Evolutionary conservation across 257 asterid species (phyloP).

Genomic region (Ballota nigra): DNA sequence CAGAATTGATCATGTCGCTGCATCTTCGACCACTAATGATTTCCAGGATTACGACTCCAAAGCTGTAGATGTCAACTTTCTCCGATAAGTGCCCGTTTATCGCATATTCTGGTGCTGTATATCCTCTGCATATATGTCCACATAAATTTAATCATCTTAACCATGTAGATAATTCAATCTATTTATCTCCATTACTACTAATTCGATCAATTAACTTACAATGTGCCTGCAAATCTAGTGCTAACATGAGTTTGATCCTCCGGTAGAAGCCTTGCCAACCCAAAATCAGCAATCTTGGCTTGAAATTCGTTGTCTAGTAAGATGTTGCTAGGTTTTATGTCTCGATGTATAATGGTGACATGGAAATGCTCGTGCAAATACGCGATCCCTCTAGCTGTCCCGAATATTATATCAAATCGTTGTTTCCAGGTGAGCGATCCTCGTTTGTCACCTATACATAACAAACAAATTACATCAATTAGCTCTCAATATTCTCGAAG

Average conservation of each 20-base stretch:
- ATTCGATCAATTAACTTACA: slow-evolving; percentile 46
- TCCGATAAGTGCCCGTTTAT: slow-evolving; percentile 81
- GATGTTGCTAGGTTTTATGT: slow-evolving; percentile 73
- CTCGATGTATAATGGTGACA: slow-evolving; percentile 75
- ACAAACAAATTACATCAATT: not conserved
- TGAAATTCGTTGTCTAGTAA: slow-evolving; percentile 60
- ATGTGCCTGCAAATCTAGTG: slow-evolving; percentile 87
- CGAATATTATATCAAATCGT: slow-evolving; percentile 64
- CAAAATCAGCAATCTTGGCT: slow-evolving; percentile 79
- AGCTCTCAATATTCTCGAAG: too few relatives aligned
- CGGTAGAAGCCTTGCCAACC: slow-evolving; percentile 74
- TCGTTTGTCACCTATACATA: slow-evolving; percentile 49
- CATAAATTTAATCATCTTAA: not conserved
- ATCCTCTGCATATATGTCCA: slow-evolving; percentile 48
- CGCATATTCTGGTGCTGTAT: slow-evolving; percentile 87
- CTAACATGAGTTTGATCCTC: slow-evolving; percentile 75
- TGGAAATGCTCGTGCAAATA: slow-evolving; percentile 85
- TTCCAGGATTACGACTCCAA: slow-evolving; percentile 72
- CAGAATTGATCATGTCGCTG: slow-evolving; percentile 48
- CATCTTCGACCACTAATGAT: slow-evolving; percentile 65
- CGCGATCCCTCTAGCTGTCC: slow-evolving; percentile 79
- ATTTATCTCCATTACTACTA: not conserved
- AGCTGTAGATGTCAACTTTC: slow-evolving; percentile 79
- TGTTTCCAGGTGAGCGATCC: slow-evolving; percentile 82
- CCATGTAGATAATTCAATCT: not conserved